A percentile compares a stretch with the other conserved stretches of the same genome.
These are phyloP conservation scores for Hypoxylon subgilvum DNA, from an alignment of 495 filamentous ascomycete genomes.

Conservation along the genomic window DNA sequence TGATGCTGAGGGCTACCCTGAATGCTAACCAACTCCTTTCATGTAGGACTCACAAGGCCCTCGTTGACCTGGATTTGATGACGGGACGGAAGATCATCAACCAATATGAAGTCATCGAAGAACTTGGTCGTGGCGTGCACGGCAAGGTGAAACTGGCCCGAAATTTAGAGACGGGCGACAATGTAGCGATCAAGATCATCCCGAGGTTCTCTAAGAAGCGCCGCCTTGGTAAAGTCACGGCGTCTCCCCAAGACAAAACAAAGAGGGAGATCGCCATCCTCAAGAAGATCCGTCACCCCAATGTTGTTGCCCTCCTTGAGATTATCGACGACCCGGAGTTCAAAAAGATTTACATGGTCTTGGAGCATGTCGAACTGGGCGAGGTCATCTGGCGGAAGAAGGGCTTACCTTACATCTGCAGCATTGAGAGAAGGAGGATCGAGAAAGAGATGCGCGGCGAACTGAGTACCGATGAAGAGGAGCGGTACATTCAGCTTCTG, in stretches of 20 bases:
- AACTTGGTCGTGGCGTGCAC: slow-evolving; percentile 93
- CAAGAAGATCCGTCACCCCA: slow-evolving; percentile 95
- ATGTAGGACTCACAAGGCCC: slow-evolving; percentile 78
- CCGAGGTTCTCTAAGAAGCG: slow-evolving; percentile 91
- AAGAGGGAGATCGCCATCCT: slow-evolving; percentile 97
- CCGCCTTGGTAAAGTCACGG: slow-evolving; percentile 75
- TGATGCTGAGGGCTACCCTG: neutral
- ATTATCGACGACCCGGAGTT: slow-evolving; percentile 95
- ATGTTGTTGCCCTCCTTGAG: slow-evolving; percentile 92
- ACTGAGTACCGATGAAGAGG: slow-evolving; percentile 66
- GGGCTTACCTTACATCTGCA: slow-evolving; percentile 76
- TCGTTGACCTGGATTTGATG: slow-evolving; percentile 82
- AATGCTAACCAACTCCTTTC: slow-evolving; percentile 11
- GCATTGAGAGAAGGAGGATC: slow-evolving; percentile 78
- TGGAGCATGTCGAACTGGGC: slow-evolving; percentile 91
- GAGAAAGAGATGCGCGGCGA: slow-evolving; percentile 72
- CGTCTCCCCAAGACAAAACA: slow-evolving; percentile 83
- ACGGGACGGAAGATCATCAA: slow-evolving; percentile 97
- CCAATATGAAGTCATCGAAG: slow-evolving; percentile 93
- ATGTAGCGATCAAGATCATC: slow-evolving; percentile 97
- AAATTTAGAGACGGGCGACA: slow-evolving; percentile 75
- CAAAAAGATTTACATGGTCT: slow-evolving; percentile 97
- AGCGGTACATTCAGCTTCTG: slow-evolving; percentile 63
- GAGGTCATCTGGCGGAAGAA: slow-evolving; percentile 93
- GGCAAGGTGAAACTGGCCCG: slow-evolving; percentile 95